Evolutionary conservation across 2,329 filamentous ascomycete genomes (phyloP).

Genomic region (Sporothrix humicola): DNA sequence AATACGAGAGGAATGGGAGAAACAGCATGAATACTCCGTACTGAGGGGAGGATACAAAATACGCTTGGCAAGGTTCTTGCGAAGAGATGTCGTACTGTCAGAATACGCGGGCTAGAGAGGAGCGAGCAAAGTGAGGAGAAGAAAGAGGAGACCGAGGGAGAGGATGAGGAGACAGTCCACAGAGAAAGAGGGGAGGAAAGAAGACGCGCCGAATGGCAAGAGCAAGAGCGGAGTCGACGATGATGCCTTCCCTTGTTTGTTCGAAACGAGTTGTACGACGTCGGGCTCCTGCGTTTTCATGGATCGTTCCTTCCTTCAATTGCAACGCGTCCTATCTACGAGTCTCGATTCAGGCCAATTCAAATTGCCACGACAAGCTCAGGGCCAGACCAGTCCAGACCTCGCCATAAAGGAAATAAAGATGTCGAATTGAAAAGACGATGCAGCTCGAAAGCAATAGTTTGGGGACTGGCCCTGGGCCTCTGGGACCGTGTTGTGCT

Average conservation of each 20-base stretch:
- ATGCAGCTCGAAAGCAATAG: neutral
- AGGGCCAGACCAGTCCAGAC: neutral
- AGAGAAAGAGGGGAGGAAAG: neutral
- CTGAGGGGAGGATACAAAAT: neutral
- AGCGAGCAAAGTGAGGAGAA: neutral
- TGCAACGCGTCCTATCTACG: neutral
- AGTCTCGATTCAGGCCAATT: neutral
- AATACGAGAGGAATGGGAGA: neutral
- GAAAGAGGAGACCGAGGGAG: neutral
- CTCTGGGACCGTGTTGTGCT: constrained; percentile 1
- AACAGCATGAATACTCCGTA: neutral
- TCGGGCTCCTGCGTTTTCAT: neutral
- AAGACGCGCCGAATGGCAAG: neutral
- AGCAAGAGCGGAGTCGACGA: constrained; percentile 21
- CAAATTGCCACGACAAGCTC: neutral
- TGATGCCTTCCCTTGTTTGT: constrained; percentile 14
- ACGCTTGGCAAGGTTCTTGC: neutral
- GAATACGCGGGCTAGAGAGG: neutral
- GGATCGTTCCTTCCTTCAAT: constrained; percentile 9
- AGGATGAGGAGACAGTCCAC: neutral
- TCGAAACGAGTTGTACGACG: constrained; percentile 18
- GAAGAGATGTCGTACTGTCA: too few species aligned
- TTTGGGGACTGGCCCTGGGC: neutral
- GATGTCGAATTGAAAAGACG: neutral
- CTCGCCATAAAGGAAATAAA: neutral